A percentile compares a stretch with the other conserved stretches of the same genome.
Conservation (phyloP, 371 early-diverging fungal genomes). For the Dipsacomyces acuminosporus region DNA sequence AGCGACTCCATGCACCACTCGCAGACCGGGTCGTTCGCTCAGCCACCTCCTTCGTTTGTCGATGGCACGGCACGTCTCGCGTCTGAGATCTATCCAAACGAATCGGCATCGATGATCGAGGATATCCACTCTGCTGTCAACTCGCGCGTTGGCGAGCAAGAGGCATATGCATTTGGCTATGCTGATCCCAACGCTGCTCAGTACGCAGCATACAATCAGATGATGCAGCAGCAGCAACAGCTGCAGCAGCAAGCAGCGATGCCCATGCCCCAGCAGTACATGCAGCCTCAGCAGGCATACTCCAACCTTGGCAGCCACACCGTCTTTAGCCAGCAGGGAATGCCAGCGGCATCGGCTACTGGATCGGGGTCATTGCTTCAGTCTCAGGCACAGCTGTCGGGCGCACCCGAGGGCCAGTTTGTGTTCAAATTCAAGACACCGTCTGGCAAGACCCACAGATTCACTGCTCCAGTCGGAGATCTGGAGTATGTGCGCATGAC, state of each 20-base stretch:
- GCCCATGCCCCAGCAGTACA: conserved; percentile 30
- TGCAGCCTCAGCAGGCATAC: conserved; percentile 24
- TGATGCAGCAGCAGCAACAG: conserved; percentile 14
- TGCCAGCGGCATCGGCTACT: conserved; percentile 35
- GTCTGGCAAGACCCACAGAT: conserved; percentile 71
- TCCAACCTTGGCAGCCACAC: conserved; percentile 39
- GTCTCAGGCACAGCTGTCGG: conserved; percentile 32
- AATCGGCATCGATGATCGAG: conserved; percentile 53
- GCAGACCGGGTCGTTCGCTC: conserved; percentile 25
- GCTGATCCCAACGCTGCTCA: conserved; percentile 24
- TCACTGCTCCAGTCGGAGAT: conserved; percentile 54
- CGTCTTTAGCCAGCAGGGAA: conserved; percentile 30
- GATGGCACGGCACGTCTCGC: conserved; percentile 45
- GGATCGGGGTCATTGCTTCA: conserved; percentile 38
- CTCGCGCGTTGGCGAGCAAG: conserved; percentile 51
- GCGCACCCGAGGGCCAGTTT: conserved; percentile 54
- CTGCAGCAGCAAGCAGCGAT: conserved; percentile 32
- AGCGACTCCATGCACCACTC: conserved; percentile 34
- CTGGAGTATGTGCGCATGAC: conserved; percentile 51
- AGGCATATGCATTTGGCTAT: conserved; percentile 30
- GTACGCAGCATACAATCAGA: conserved; percentile 30
- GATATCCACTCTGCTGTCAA: conserved; percentile 50
- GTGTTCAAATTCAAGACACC: conserved; percentile 78
- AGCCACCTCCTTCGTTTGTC: conserved; percentile 42
- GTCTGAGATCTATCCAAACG: conserved; percentile 53